Percentiles rank a stretch among this genome's conserved stretches.
These are phyloP conservation scores for Cotoneaster glaucophyllus DNA, from an alignment of 306 rosid species.

Conservation along the genomic window DNA sequence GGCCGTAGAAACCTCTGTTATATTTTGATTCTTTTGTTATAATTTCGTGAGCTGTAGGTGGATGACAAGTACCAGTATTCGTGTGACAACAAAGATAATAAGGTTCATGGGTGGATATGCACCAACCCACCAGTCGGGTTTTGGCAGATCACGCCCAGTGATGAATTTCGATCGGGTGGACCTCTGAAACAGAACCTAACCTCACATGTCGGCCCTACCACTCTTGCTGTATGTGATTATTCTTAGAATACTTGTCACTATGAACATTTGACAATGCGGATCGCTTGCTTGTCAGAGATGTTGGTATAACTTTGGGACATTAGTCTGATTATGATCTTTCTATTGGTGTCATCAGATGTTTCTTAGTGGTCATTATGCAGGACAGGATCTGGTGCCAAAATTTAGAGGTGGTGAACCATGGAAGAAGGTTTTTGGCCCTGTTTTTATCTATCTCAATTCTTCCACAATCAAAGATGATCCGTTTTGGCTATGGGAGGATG, in stretches of 20 bases:
- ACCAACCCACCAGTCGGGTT: constrained; percentile 58
- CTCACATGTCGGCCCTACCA: constrained; percentile 92
- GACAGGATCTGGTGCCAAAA: constrained; percentile 42
- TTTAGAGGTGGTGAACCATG: constrained; percentile 44
- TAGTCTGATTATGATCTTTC: constrained; percentile 11
- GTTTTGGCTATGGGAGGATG: constrained; percentile 49
- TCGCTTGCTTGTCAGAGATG: background rate
- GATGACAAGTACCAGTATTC: constrained; percentile 91
- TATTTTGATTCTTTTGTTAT: constrained; percentile 18
- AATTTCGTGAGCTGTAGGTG: constrained; percentile 29
- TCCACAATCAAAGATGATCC: constrained; percentile 27
- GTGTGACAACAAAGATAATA: constrained; percentile 62
- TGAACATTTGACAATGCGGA: background rate
- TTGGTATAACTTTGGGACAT: constrained; percentile 1
- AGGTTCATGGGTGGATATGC: constrained; percentile 86
- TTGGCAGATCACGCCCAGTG: constrained; percentile 79
- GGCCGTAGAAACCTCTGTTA: background rate
- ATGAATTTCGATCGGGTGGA: constrained; percentile 93
- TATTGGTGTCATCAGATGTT: constrained; percentile 48
- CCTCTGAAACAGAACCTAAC: constrained; percentile 82
- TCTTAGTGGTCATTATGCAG: constrained; percentile 45
- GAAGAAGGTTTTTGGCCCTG: constrained; percentile 57
- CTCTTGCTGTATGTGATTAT: constrained; percentile 64
- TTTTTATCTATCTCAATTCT: constrained; percentile 38
- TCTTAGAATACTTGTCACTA: background rate